Evolutionary conservation across 768 basidiomycete species (phyloP).

Genomic region (Leccinum disarticulatum): DNA sequence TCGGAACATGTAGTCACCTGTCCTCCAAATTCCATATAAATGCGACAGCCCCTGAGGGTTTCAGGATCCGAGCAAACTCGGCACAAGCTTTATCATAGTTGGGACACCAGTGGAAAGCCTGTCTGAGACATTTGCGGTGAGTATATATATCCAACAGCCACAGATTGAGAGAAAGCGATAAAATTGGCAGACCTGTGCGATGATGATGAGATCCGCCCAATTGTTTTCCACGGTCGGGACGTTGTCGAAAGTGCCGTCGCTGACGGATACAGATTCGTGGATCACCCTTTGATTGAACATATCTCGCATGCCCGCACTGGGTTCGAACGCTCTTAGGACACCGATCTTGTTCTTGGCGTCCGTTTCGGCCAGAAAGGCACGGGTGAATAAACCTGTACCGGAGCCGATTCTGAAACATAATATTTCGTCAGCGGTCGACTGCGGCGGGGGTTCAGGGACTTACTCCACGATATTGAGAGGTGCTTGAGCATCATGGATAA

Average conservation of each 20-base stretch:
- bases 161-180: not conserved
- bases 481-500: constrained; percentile 35
- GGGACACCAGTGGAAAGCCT: constrained; percentile 96
- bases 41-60: constrained; percentile 66
- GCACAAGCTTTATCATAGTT: constrained; percentile 67
- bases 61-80: constrained; percentile 81
- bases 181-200: constrained; percentile 60
- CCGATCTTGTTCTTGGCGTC: constrained; percentile 52
- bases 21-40: constrained; percentile 94
- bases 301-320: constrained; percentile 82
- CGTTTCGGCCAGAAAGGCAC: constrained; percentile 68
- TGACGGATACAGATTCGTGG: constrained; percentile 52
- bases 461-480: constrained; percentile 72
- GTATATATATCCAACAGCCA: not conserved
- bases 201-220: constrained; percentile 77
- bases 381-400: constrained; percentile 89
- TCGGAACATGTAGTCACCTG: constrained; percentile 39
- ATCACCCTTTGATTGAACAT: constrained; percentile 57
- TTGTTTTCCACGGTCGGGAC: constrained; percentile 54
- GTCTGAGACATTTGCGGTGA: constrained; percentile 9
- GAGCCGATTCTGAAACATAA: constrained; percentile 62
- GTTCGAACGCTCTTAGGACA: constrained; percentile 72
- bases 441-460: constrained; percentile 22
- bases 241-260: constrained; percentile 70
- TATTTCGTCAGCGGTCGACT: not conserved